Evolutionary conservation across 2,329 filamentous ascomycete genomes (phyloP), one percentile per base, ranked within the genome.

Genomic region (Pseudogymnoascus destructans): DNA sequence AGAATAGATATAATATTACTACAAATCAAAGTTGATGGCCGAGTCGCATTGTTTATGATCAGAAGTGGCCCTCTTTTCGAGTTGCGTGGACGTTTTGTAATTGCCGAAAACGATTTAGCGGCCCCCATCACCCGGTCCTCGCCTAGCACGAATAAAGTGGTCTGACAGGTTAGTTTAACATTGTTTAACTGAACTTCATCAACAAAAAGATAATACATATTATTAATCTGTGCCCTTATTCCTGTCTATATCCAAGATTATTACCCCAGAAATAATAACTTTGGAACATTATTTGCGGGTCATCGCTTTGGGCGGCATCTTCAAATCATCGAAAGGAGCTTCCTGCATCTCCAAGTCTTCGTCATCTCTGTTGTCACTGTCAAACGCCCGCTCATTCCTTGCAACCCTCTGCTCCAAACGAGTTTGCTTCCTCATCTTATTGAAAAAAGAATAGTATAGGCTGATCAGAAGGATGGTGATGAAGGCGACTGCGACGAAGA

Each of bases 51-150:
- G 27, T 49, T 49, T 49, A 49, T 15, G 42, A 25, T 11, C 23
- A 9, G 42, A 49, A 13, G 7, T 27, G 21, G 11, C 21, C 15
- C 27, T 25, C 21, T 49, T 21, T 25, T 27, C 19, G 42, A 49
- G 21, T 2, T 49, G 42, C 13, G 40, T 27, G 40, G 21, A 30
- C n/a, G 25, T 30, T 30, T 30, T 5, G 46, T 32, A 13, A 32
- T 52, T 52, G 25, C 46, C 46, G 25, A 52, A 52, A 52, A 13
- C 46, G 46, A 52, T 52, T 32, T 52, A 52, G 46, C 15, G 46
- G 25, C 15, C n/a, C 46, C 46, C 46, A 32, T 52, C 23, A 52
- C 25, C 46, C 9, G 15, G 6, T n/a, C 42, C 42, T 27, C 23
- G n/a, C 8, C 42, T 17, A 27, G 23, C 42, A 30, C 6, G 23